Percentiles rank a stretch among this genome's conserved stretches.
Evolutionary conservation across 345 rosid species (phyloP).

Genomic region (Gossypioides kirkii): DNA sequence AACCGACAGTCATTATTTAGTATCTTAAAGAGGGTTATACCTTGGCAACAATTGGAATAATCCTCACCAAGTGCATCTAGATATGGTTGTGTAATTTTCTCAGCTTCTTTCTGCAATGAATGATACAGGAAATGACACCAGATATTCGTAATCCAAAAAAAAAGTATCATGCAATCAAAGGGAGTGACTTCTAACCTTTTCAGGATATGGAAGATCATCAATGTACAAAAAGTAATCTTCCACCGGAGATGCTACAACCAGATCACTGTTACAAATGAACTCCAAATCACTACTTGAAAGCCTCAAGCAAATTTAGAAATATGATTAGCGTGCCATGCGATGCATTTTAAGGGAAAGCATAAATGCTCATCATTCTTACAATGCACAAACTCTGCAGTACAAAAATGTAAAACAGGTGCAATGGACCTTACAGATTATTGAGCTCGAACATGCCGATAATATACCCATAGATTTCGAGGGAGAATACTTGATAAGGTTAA

Average conservation of each 20-base stretch:
- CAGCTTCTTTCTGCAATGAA: slow-evolving; percentile 51
- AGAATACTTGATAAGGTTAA: slow-evolving; percentile 70
- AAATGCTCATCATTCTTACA: not conserved
- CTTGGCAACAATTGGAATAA: slow-evolving; percentile 70
- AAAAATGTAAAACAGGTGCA: slow-evolving; percentile 1
- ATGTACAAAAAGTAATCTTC: slow-evolving; percentile 83
- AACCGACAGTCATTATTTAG: not conserved
- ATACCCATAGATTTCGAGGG: slow-evolving; percentile 84
- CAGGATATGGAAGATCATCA: slow-evolving; percentile 55
- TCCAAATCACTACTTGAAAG: slow-evolving; percentile 14
- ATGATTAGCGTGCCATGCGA: slow-evolving; percentile 1
- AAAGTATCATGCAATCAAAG: not conserved
- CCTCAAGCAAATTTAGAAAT: slow-evolving; percentile 8
- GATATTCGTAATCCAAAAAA: not conserved
- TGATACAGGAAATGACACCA: not conserved
- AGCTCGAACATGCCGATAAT: slow-evolving; percentile 95
- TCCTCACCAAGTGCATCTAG: slow-evolving; percentile 82
- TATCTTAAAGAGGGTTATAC: slow-evolving; percentile 29
- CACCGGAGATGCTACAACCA: slow-evolving; percentile 90
- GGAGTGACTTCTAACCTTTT: slow-evolving; percentile 47
- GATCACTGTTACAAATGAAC: slow-evolving; percentile 59
- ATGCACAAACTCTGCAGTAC: not conserved
- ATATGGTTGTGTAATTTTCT: slow-evolving; percentile 50
- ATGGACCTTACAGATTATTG: slow-evolving; percentile 77
- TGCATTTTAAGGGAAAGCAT: not conserved